A percentile compares a stretch with the other conserved stretches of the same genome.
phyloP scores from a whole-genome alignment of 2,329 filamentous ascomycete species.

The Claviceps sp. region DNA sequence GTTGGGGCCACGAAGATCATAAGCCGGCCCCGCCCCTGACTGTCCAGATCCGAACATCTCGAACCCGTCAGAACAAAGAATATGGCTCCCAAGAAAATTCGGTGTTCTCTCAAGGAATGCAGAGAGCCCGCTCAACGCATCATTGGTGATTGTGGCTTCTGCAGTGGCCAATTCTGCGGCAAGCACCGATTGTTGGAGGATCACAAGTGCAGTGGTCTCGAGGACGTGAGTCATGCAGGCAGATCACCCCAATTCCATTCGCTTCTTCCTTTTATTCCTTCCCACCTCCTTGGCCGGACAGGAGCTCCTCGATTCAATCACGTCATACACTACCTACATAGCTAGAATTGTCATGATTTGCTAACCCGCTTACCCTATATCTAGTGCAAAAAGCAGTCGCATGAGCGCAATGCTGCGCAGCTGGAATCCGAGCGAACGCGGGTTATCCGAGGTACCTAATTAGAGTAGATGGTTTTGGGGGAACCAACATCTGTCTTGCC shows the following conservation, averaged over 20 bases:
- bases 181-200: constrained; percentile 90
- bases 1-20: not conserved
- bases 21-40: not conserved
- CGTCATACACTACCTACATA: too few species aligned
- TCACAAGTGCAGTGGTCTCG: constrained; percentile 82
- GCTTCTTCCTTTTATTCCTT: not conserved
- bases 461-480: not conserved
- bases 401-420: constrained; percentile 86
- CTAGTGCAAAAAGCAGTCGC: constrained; percentile 89
- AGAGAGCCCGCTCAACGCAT: constrained; percentile 79
- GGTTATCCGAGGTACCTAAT: constrained; percentile 79
- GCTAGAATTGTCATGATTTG: too few species aligned
- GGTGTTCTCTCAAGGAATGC: constrained; percentile 84
- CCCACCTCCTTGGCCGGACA: too few species aligned
- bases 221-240: constrained; percentile 50
- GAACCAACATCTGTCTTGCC: not conserved
- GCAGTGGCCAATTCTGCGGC: constrained; percentile 83
- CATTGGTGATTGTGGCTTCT: constrained; percentile 93
- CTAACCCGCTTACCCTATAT: constrained; percentile 5
- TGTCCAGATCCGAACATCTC: too few species aligned
- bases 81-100: constrained; percentile 64
- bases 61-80: constrained; percentile 7
- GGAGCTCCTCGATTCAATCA: too few species aligned
- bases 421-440: constrained; percentile 86
- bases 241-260: not conserved